These are phyloP conservation scores for Podila epicladia DNA, from an alignment of 192 early-diverging fungal species.

Conservation along the genomic window DNA sequence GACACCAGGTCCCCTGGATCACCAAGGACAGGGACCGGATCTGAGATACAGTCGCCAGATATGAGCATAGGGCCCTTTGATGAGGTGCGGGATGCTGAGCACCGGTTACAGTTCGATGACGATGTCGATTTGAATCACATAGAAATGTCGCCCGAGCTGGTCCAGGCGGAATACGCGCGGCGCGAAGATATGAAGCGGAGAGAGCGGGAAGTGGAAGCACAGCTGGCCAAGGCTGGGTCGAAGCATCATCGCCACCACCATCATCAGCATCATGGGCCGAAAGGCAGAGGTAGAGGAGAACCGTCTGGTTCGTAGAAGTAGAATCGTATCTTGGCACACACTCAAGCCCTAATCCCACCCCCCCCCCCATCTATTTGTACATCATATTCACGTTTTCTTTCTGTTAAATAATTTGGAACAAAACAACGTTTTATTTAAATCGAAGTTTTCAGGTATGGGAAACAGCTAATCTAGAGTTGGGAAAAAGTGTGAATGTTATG, in stretches of 20 bases:
- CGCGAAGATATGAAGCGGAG: conserved; percentile 20
- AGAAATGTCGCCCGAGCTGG: conserved; percentile 11
- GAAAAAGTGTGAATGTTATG: too few species aligned
- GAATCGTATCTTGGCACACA: too few species aligned
- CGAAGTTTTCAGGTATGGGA: too few species aligned
- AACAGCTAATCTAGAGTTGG: too few species aligned
- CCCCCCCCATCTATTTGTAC: too few species aligned
- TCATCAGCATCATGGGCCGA: neutral
- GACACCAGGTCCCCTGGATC: neutral
- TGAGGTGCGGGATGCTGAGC: conserved; percentile 10
- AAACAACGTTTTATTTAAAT: too few species aligned
- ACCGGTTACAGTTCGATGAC: conserved; percentile 20
- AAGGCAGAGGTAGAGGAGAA: neutral
- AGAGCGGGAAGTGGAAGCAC: conserved; percentile 31
- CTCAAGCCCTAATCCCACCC: too few species aligned
- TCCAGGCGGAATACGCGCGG: conserved; percentile 3
- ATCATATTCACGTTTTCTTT: too few species aligned
- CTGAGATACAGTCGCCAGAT: neutral
- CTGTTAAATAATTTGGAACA: too few species aligned
- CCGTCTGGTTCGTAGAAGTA: too few species aligned
- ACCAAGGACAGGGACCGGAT: neutral
- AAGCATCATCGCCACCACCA: neutral
- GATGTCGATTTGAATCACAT: conserved; percentile 34
- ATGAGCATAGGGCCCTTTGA: conserved; percentile 25
- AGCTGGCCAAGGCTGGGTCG: neutral